Percentiles rank a stretch among this genome's conserved stretches.
Evolutionary conservation across 106 monocot genomes (phyloP).

Genomic region (Narthecium ossifragum): DNA sequence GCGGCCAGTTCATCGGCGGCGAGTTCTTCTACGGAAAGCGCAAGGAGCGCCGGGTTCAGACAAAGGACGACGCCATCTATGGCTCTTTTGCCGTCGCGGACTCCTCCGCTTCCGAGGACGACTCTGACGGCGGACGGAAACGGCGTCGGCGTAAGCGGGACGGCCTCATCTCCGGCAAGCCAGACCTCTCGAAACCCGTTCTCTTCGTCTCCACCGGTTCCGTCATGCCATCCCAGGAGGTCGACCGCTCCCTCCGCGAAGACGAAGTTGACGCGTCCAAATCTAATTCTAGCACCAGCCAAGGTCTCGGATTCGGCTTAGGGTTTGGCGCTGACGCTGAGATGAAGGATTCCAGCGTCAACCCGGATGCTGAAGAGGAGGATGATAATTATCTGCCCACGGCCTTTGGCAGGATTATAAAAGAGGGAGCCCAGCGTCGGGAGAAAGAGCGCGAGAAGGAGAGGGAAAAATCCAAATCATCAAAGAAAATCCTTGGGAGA

Average conservation of each 20-base stretch:
- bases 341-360: conserved; percentile 1
- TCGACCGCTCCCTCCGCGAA: conserved; percentile 14
- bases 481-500: conserved; percentile 10
- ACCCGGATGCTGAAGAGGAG: conserved; percentile 22
- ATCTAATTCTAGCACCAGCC: conserved; percentile 2
- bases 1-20: conserved; percentile 43
- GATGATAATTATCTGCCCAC: conserved; percentile 48
- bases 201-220: conserved; percentile 74
- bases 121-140: conserved; percentile 3
- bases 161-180: conserved; percentile 25
- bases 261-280: neutral
- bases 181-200: conserved; percentile 70
- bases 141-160: conserved; percentile 30
- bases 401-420: conserved; percentile 59
- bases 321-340: conserved; percentile 18
- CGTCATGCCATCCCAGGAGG: conserved; percentile 50
- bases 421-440: conserved; percentile 46
- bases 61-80: conserved; percentile 54
- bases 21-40: conserved; percentile 53
- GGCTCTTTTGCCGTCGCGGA: conserved; percentile 39
- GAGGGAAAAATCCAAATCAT: conserved; percentile 17
- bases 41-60: conserved; percentile 36
- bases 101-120: conserved; percentile 36
- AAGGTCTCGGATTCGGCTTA: conserved; percentile 34
- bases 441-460: conserved; percentile 24